Percentiles rank a stretch among this genome's conserved stretches.
Evolutionary conservation across 2,329 filamentous ascomycete species (phyloP).

Genomic region (Alternaria brassicicola): DNA sequence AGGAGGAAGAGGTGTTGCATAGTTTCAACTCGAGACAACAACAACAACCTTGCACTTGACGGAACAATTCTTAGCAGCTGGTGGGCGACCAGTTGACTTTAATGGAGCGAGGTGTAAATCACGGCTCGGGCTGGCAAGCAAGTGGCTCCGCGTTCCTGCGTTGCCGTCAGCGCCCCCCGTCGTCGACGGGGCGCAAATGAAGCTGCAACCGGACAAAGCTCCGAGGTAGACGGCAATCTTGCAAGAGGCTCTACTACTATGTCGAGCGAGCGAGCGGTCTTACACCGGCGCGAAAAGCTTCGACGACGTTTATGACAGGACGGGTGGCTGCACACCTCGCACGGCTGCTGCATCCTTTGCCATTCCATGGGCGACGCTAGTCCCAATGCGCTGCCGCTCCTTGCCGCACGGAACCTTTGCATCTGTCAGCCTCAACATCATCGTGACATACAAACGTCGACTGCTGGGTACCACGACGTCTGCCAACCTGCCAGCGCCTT

Average conservation of each 20-base stretch:
- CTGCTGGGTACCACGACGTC: background rate
- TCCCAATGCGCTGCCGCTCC: background rate
- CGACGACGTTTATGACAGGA: slow-evolving; percentile 4
- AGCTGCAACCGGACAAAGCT: slow-evolving; percentile 1
- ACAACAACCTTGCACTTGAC: background rate
- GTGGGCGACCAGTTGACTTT: slow-evolving; percentile 6
- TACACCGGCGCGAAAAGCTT: slow-evolving; percentile 4
- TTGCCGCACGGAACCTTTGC: background rate
- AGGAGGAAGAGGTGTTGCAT: slow-evolving; percentile 21
- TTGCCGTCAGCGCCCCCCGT: slow-evolving; percentile 1
- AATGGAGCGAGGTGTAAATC: slow-evolving; percentile 4
- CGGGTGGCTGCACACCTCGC: slow-evolving; percentile 10
- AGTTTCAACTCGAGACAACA: slow-evolving; percentile 16
- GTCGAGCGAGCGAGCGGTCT: background rate
- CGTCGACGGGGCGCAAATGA: background rate
- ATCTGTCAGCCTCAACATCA: background rate
- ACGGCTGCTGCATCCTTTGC: background rate
- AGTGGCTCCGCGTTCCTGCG: slow-evolving; percentile 6
- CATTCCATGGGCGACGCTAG: background rate
- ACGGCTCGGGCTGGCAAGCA: slow-evolving; percentile 5
- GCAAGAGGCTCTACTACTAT: background rate
- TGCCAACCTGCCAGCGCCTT: background rate
- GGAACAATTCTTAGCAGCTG: background rate
- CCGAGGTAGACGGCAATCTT: slow-evolving; percentile 2
- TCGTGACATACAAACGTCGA: background rate